These are phyloP conservation scores for Skeletonema tropicum DNA, from an alignment of 108 stramenopile genomes.

Conservation along the genomic window DNA sequence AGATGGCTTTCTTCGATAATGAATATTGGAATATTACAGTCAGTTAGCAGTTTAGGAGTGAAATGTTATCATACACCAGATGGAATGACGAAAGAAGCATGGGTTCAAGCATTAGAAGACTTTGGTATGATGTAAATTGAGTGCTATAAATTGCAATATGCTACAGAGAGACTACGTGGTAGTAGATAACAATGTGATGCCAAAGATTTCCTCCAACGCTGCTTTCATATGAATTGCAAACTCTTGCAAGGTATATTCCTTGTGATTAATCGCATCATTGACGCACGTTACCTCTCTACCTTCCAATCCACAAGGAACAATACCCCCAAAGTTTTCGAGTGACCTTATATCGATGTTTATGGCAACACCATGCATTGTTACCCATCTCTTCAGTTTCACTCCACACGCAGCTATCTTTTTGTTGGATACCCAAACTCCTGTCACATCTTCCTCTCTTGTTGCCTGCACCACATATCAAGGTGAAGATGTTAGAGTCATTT, in stretches of 20 bases:
- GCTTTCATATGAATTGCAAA: slow-evolving; percentile 58
- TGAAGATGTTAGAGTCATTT: neutral
- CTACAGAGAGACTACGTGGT: neutral
- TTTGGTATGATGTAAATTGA: slow-evolving; percentile 48
- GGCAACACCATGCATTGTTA: slow-evolving; percentile 97
- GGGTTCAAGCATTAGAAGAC: slow-evolving; percentile 56
- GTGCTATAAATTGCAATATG: neutral
- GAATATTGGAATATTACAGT: slow-evolving; percentile 76
- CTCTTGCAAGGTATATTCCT: slow-evolving; percentile 55
- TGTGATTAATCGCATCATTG: slow-evolving; percentile 53
- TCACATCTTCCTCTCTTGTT: slow-evolving; percentile 64
- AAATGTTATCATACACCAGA: slow-evolving; percentile 78
- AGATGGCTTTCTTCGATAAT: slow-evolving; percentile 93
- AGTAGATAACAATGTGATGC: slow-evolving; percentile 16
- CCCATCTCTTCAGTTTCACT: slow-evolving; percentile 90
- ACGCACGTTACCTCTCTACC: slow-evolving; percentile 78
- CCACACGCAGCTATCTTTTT: slow-evolving; percentile 94
- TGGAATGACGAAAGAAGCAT: slow-evolving; percentile 67
- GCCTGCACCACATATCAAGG: slow-evolving; percentile 24
- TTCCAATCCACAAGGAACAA: slow-evolving; percentile 86
- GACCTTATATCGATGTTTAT: slow-evolving; percentile 84
- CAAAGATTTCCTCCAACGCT: slow-evolving; percentile 65
- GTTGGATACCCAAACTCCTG: slow-evolving; percentile 93
- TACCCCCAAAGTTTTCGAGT: slow-evolving; percentile 71
- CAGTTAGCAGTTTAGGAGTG: slow-evolving; percentile 69